A percentile compares a stretch with the other conserved stretches of the same genome.
Evolutionary conservation across 2,329 filamentous ascomycete species (phyloP).

Genomic region (Claviceps paspali): DNA sequence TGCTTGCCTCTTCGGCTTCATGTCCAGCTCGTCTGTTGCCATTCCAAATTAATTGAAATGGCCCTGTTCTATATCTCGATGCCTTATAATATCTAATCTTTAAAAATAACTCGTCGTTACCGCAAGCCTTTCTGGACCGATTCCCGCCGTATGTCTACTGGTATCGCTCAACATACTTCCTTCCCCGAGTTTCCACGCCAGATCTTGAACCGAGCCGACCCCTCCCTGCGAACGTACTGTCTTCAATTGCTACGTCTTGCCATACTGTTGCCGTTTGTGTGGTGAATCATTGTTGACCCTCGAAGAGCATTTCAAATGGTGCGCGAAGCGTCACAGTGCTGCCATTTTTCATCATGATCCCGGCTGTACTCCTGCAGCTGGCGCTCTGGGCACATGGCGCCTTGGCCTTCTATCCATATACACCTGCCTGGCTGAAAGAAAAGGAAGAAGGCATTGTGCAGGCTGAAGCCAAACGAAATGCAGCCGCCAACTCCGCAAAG

Average conservation of each 20-base stretch:
- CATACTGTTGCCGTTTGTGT: not conserved
- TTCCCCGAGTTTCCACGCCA: not conserved
- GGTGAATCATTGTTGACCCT: not conserved
- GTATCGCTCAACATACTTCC: not conserved
- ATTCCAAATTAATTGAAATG: conserved; percentile 1
- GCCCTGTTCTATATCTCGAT: conserved; percentile 1
- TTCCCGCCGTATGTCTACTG: no score
- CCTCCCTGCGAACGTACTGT: conserved; percentile 1
- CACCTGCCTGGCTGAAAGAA: conserved; percentile 21
- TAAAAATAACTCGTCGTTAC: conserved; percentile 1
- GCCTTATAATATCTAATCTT: conserved; percentile 8
- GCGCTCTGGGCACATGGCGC: conserved; percentile 30
- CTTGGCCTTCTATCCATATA: conserved; percentile 33
- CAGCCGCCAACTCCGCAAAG: conserved; percentile 6
- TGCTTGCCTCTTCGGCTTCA: conserved; percentile 6
- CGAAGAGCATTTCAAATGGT: conserved; percentile 1
- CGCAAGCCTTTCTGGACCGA: no score
- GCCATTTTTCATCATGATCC: conserved; percentile 23
- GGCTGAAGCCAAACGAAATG: conserved; percentile 12
- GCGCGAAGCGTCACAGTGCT: conserved; percentile 2
- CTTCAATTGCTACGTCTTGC: not conserved
- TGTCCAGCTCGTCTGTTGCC: conserved; percentile 3
- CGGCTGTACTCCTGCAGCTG: conserved; percentile 25
- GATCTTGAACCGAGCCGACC: conserved; percentile 1
- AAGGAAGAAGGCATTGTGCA: conserved; percentile 10